Base-by-base conservation (phyloP, 2,329 filamentous ascomycete genomes). In the Lecanicillium sp. region DNA sequence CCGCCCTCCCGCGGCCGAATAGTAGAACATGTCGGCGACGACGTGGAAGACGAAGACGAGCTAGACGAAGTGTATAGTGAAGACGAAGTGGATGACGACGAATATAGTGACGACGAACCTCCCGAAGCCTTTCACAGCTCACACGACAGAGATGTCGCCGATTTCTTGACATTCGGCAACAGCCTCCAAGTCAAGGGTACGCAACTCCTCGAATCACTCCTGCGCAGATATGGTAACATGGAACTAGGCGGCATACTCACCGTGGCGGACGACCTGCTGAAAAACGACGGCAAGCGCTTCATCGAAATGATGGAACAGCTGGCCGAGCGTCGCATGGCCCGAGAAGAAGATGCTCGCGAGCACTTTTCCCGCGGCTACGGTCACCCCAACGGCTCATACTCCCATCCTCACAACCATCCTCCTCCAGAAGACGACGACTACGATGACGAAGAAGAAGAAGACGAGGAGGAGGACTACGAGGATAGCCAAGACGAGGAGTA, bases 221-320 rank as follows among this genome's bases (percentile, higher is more conserved):
- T 64, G 47, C 56, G 49, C 59, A 58, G 55, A 59, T 59, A 64
- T 67, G 64, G 61, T 67, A 66, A 65, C 62, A 62, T 62, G 60
- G 61, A 63, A 55, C 62, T 75, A 87, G 89, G 92, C 71, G 94
- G 92, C 59, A 96, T 98, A 64, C 80, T 98, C 60, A 98, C 92
- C 49, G 92, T 98, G 57, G 92, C 92, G 61, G 92, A 98, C 70
- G 92, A 98, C 66, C 74, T 98, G 49, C 77, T 98, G 47, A 97
- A 97, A 64, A 98, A 98, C 64, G 92, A 98, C 63, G 92, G 92
- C 55, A 95, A 94, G 64, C 94, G 95, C 58, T 98, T 98, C 68
- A 98, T 98, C 64, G 92, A 98, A 61, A 98, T 98, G 92, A 98
- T 98, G 92, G 92, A 98, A 62, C 90, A 97, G 66, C 76, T 98